A percentile compares a stretch with the other conserved stretches of the same genome.
Conservation (phyloP, 306 rosid species). For the Arachis stenosperma region DNA sequence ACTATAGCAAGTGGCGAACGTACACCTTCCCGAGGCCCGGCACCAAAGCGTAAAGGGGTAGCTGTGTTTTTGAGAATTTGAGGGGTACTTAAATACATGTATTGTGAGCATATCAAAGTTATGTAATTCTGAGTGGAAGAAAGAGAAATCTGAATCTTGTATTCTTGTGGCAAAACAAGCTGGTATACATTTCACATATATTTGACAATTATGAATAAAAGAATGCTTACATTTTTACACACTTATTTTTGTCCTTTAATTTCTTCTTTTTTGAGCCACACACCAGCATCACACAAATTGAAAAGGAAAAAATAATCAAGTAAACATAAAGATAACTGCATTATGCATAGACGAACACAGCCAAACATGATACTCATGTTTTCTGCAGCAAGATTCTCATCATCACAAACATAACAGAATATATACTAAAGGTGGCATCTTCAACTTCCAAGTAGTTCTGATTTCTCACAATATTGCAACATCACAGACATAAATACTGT, state of each 20-base stretch:
- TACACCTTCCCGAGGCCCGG: too few relatives aligned
- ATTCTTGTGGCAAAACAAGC: constrained; percentile 43
- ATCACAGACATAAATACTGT: neutral
- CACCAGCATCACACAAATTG: constrained; percentile 41
- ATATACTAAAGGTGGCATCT: constrained; percentile 49
- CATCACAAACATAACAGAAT: constrained; percentile 50
- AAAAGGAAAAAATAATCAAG: constrained; percentile 27
- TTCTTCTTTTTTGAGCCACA: constrained; percentile 15
- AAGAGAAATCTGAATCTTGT: constrained; percentile 23
- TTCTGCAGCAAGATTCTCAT: constrained; percentile 43
- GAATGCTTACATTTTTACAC: constrained; percentile 36
- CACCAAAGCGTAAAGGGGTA: too few relatives aligned
- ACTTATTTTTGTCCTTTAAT: constrained; percentile 7
- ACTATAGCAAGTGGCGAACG: too few relatives aligned
- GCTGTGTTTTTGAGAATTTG: too few relatives aligned
- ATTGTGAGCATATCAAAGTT: too few relatives aligned
- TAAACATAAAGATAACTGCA: constrained; percentile 23
- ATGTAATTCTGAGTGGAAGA: neutral
- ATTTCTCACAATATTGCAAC: neutral
- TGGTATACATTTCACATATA: constrained; percentile 37
- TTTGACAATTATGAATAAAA: constrained; percentile 23
- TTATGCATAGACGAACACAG: neutral
- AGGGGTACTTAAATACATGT: too few relatives aligned
- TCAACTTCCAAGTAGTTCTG: neutral
- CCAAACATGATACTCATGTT: constrained; percentile 31